These are phyloP conservation scores for Nicotiana attenuata DNA, from an alignment of 257 asterid species.

Conservation along the genomic window DNA sequence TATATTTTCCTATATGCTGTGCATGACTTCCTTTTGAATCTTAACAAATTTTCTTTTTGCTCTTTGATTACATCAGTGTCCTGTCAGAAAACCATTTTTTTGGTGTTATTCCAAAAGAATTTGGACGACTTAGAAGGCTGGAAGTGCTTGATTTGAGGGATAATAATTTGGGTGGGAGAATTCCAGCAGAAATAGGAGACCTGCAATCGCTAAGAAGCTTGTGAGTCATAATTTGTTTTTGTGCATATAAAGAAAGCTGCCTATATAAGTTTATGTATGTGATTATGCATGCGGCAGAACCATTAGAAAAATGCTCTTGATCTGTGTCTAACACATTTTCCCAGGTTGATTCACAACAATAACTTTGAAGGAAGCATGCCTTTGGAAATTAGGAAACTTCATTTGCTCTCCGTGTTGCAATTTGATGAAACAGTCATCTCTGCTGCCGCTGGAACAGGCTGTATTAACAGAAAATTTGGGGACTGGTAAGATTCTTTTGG, in stretches of 20 bases:
- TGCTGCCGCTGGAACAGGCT: constrained; percentile 39
- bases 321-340: background rate
- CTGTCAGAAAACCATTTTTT: constrained; percentile 63
- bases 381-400: constrained; percentile 57
- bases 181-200: constrained; percentile 75
- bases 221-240: constrained; percentile 33
- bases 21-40: background rate
- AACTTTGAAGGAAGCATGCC: constrained; percentile 70
- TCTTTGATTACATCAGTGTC: constrained; percentile 18
- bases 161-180: constrained; percentile 58
- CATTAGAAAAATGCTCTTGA: background rate
- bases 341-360: constrained; percentile 71
- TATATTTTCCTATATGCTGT: background rate
- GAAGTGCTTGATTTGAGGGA: constrained; percentile 78
- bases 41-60: background rate
- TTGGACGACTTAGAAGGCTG: constrained; percentile 49
- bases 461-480: constrained; percentile 68
- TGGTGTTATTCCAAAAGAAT: constrained; percentile 62
- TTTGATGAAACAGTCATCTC: constrained; percentile 47
- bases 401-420: constrained; percentile 47
- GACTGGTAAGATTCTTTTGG: constrained; percentile 44
- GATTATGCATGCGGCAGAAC: background rate
- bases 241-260: background rate
- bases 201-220: constrained; percentile 48
- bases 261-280: background rate